A percentile compares a stretch with the other conserved stretches of the same genome.
Evolutionary conservation across 2,329 filamentous ascomycete genomes (phyloP).

Genomic region (Camptophora hylomeconis): DNA sequence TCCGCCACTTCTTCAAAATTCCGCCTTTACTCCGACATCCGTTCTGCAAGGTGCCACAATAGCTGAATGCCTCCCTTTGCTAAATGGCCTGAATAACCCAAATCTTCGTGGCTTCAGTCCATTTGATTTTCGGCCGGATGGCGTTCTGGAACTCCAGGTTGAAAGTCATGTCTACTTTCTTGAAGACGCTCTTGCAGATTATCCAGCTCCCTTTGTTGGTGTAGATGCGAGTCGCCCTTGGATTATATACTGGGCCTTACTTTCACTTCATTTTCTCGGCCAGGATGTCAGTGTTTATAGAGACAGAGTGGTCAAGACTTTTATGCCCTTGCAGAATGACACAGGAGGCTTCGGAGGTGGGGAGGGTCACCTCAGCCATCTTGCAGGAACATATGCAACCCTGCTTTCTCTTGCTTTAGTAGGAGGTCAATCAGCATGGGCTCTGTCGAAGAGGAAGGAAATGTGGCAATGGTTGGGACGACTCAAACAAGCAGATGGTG

Average conservation of each 20-base stretch:
- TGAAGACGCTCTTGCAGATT: constrained; percentile 37
- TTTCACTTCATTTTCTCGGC: constrained; percentile 61
- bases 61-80: constrained; percentile 53
- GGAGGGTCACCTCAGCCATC: constrained; percentile 78
- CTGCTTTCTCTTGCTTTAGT: constrained; percentile 67
- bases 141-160: constrained; percentile 62
- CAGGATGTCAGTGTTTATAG: constrained; percentile 49
- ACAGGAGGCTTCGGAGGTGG: constrained; percentile 84
- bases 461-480: constrained; percentile 87
- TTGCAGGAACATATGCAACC: constrained; percentile 78
- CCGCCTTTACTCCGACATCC: constrained; percentile 55
- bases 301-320: constrained; percentile 53
- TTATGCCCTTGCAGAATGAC: constrained; percentile 67
- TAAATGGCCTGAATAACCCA: constrained; percentile 31
- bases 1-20: constrained; percentile 51
- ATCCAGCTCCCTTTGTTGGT: constrained; percentile 57
- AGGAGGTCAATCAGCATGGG: constrained; percentile 60
- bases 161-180: constrained; percentile 38
- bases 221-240: constrained; percentile 84
- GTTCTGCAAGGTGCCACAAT: constrained; percentile 55
- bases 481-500: constrained; percentile 76
- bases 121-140: constrained; percentile 51
- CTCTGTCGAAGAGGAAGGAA: constrained; percentile 63
- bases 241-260: constrained; percentile 86
- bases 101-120: constrained; percentile 35